phyloP scores from a whole-genome alignment of 179 eudicot species.

The Nepenthes alata region DNA sequence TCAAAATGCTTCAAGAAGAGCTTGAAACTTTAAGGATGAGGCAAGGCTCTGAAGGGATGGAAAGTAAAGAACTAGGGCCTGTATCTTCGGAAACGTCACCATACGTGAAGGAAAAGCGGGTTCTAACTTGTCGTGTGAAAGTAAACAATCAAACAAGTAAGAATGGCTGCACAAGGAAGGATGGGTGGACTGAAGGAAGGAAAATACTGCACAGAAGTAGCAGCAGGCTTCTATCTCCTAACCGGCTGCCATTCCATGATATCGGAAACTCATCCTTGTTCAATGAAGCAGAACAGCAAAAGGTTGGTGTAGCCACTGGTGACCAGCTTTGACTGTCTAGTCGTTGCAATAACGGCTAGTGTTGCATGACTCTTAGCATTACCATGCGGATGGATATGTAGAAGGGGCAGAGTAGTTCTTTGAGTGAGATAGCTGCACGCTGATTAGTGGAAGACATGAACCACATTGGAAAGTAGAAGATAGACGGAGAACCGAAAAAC shows the following conservation, averaged over 20 bases:
- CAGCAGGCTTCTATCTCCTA: slow-evolving; percentile 13
- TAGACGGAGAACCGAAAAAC: too few species aligned
- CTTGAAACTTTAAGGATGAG: slow-evolving; percentile 25
- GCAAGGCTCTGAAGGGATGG: slow-evolving; percentile 13
- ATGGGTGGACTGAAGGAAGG: slow-evolving; percentile 17
- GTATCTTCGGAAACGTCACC: slow-evolving; percentile 34
- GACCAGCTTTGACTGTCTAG: too few species aligned
- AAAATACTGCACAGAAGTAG: slow-evolving; percentile 14
- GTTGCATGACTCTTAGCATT: too few species aligned
- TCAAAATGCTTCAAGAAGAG: slow-evolving; percentile 28
- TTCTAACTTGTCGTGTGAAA: slow-evolving; percentile 30
- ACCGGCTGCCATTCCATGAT: slow-evolving; percentile 48
- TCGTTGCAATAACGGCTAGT: too few species aligned
- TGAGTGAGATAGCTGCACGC: too few species aligned
- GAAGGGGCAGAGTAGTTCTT: too few species aligned
- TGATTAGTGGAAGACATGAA: too few species aligned
- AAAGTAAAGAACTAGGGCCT: slow-evolving; percentile 13
- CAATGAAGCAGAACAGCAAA: slow-evolving; percentile 37
- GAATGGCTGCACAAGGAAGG: slow-evolving; percentile 12
- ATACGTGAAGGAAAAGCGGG: slow-evolving; percentile 61
- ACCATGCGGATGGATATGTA: too few species aligned
- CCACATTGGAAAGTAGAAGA: too few species aligned
- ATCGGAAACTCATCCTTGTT: slow-evolving; percentile 50
- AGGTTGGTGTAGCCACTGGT: background rate
- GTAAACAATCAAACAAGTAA: slow-evolving; percentile 22